These are phyloP conservation scores for Pinus tabuliformis DNA, from an alignment of 75 land plant species.

Conservation along the genomic window DNA sequence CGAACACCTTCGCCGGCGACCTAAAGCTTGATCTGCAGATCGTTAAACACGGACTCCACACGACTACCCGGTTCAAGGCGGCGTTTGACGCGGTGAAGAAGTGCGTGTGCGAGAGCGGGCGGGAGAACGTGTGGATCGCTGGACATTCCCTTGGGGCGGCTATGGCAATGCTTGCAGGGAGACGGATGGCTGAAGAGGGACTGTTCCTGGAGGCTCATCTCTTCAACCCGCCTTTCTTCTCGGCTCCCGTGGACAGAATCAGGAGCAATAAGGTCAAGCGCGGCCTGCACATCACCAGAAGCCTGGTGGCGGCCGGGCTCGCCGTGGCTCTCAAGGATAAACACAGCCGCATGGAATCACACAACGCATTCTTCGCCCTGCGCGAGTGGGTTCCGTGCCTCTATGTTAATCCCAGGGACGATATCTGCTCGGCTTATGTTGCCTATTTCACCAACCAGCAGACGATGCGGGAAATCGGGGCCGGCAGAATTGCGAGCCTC, in stretches of 20 bases:
- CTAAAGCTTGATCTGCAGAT: conserved; percentile 35
- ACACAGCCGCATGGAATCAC: not conserved
- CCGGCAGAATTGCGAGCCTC: conserved; percentile 26
- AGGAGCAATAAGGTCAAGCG: conserved; percentile 36
- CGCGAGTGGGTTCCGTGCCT: conserved; percentile 46
- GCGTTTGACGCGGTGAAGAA: conserved; percentile 28
- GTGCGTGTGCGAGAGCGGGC: conserved; percentile 5
- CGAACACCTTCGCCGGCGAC: conserved; percentile 30
- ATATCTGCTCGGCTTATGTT: conserved; percentile 49
- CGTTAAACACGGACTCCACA: conserved; percentile 38
- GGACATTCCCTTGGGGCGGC: conserved; percentile 79
- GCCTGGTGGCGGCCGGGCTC: conserved; percentile 60
- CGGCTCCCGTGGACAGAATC: conserved; percentile 54
- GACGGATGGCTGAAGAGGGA: conserved; percentile 38
- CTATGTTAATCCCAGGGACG: conserved; percentile 50
- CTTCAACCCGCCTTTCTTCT: conserved; percentile 62
- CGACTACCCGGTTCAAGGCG: conserved; percentile 37
- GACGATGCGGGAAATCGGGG: conserved; percentile 51
- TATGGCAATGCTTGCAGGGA: conserved; percentile 49
- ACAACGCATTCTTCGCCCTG: conserved; percentile 27
- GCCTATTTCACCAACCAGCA: conserved; percentile 52
- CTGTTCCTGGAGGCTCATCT: conserved; percentile 37
- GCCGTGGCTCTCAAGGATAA: conserved; percentile 20
- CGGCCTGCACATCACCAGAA: conserved; percentile 41
- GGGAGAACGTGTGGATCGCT: conserved; percentile 40